Conservation (phyloP, 441 rosid species). For the Isatis lusitanica region DNA sequence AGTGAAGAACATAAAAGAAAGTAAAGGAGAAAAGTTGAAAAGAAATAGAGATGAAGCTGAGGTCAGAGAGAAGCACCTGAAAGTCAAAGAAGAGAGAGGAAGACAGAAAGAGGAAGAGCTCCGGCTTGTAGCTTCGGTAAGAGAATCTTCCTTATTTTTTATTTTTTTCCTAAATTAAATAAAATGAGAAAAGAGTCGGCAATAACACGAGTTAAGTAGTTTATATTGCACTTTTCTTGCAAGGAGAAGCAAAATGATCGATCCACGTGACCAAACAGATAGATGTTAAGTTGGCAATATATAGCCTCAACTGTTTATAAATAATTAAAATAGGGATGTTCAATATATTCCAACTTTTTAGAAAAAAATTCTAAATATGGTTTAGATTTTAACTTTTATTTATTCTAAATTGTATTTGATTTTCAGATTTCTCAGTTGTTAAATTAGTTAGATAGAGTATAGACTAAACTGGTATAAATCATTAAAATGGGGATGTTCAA, state of each 20-base stretch:
- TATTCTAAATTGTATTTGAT: too few species aligned
- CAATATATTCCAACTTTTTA: too few species aligned
- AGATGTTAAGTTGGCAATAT: too few species aligned
- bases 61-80: slow-evolving; percentile 27
- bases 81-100: slow-evolving; percentile 6
- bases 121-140: background rate
- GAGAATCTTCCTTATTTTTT: background rate
- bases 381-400: too few species aligned
- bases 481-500: too few species aligned
- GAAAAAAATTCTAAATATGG: too few species aligned
- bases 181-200: slow-evolving; percentile 7
- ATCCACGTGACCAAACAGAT: too few species aligned
- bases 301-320: too few species aligned
- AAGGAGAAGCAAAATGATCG: background rate
- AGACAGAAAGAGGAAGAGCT: background rate
- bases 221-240: background rate
- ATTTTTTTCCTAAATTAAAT: background rate
- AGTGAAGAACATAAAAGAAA: background rate
- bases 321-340: too few species aligned
- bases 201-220: background rate
- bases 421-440: too few species aligned
- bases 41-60: slow-evolving; percentile 19
- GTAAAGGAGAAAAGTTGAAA: background rate
- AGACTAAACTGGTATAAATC: too few species aligned
- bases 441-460: too few species aligned